Base-by-base conservation (phyloP, 768 basidiomycete genomes). In the Phaffia tasmanica region DNA sequence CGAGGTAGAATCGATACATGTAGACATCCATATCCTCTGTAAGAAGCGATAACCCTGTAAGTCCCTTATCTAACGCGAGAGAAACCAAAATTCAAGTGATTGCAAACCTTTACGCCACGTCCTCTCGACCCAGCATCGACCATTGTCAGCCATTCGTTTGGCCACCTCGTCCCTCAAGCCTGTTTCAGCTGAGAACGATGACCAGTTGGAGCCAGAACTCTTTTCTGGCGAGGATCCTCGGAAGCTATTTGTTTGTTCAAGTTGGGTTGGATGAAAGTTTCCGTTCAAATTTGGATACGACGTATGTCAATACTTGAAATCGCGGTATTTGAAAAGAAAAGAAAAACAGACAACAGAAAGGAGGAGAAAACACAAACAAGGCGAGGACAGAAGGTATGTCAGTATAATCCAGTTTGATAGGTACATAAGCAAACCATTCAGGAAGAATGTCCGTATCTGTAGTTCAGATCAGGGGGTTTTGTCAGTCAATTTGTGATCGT, bases 401-500 rank as follows among this genome's bases (percentile, higher is more conserved):
- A 56, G 64, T 59, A 27, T 57, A 65, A 42, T 65, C 64, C 57
- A 65, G 55, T 35, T 65, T 65, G 42, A 65, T 60, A 1, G 64
- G 64, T 14, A 60, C 57, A 47, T 65, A 65, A 14, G 64, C 64
- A 32, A 65, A 65, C 54, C 55, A 65, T 1, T 59, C 57, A 1
- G 64, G 64, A 2, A 65, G 57, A 50, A 65, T 48, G 57, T 58
- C 64, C 48, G 57, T 49, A 49, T 65, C 58, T 59, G 51, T 30
- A 21, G 25, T 27, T 46, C 54, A 48, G 35, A 11, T 56, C 46
- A 25, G 32, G 0, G n/a, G 18, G 8, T 2, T 35, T 27, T 25
- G 50, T 4, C 23, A 47, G 4, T 11, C 35, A 11, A 11, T 5
- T 11, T 42, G 35, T 42, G 35, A 42, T 42, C 11, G 4, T 42